Conservation (phyloP, 2,329 filamentous ascomycete species). For the Talaromyces sp. region DNA sequence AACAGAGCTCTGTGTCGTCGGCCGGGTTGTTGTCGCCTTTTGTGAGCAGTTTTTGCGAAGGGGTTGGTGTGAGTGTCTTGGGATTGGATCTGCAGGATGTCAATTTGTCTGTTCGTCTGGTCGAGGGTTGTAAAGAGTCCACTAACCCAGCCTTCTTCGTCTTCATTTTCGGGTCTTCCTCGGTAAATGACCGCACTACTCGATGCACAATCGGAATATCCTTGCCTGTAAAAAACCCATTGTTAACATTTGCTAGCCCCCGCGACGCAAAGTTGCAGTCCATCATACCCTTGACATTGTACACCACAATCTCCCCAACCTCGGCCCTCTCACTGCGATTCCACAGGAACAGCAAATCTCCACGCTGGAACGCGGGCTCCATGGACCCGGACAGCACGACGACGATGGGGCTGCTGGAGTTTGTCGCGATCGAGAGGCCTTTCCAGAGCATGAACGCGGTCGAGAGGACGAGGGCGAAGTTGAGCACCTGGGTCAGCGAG, state of each 20-base stretch:
- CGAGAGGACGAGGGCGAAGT: constrained; percentile 83
- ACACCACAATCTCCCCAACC: constrained; percentile 68
- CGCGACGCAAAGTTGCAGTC: neutral
- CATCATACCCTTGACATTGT: constrained; percentile 65
- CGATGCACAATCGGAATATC: constrained; percentile 97
- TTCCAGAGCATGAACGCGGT: constrained; percentile 97
- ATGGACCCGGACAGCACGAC: constrained; percentile 62
- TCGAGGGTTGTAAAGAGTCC: neutral
- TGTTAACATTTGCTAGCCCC: neutral
- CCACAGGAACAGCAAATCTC: constrained; percentile 60
- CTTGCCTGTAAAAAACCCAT: constrained; percentile 45
- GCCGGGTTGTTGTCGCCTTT: constrained; percentile 96
- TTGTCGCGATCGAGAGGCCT: constrained; percentile 70
- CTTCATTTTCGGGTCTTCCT: constrained; percentile 33
- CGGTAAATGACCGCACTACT: constrained; percentile 64
- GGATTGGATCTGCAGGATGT: constrained; percentile 10
- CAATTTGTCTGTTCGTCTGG: neutral
- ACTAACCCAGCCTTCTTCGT: constrained; percentile 29
- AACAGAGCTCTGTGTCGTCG: constrained; percentile 79
- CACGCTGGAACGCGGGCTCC: constrained; percentile 62
- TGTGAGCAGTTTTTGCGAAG: constrained; percentile 63
- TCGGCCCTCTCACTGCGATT: constrained; percentile 57
- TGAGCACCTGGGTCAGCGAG: constrained; percentile 73
- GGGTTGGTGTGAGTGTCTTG: constrained; percentile 9
- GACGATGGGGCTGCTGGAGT: constrained; percentile 65